Conservation (phyloP, 1,284 basidiomycete genomes). For the Ceratobasidium papillatum region DNA sequence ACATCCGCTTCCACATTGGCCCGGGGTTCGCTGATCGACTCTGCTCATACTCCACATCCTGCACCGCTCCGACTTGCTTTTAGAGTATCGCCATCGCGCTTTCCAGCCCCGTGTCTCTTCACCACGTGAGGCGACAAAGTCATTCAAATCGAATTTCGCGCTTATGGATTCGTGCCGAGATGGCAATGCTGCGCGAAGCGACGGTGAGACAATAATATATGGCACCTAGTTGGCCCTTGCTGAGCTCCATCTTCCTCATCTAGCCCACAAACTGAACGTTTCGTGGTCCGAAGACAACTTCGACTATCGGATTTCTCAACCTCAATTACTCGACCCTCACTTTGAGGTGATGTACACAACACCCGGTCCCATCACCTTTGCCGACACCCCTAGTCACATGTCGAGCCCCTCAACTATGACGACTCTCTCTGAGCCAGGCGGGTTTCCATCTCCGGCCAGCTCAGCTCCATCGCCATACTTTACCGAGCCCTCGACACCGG, state of each 20-base stretch:
- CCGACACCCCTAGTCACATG: not conserved
- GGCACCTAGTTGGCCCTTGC: not conserved
- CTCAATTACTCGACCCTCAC: not conserved
- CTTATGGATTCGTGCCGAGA: not conserved
- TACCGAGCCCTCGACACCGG: slow-evolving; percentile 15
- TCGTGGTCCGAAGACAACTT: not conserved
- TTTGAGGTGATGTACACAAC: slow-evolving; percentile 11
- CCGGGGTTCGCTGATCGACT: not conserved
- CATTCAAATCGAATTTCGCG: not conserved
- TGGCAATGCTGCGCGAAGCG: not conserved
- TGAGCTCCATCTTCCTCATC: not conserved
- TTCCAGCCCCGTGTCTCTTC: not conserved
- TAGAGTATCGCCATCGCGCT: not conserved
- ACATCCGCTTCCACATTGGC: not conserved
- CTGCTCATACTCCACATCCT: not conserved
- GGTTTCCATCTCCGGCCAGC: slow-evolving; percentile 3
- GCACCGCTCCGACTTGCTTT: not conserved
- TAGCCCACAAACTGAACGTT: not conserved
- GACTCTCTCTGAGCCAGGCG: not conserved
- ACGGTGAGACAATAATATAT: not conserved
- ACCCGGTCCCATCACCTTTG: not conserved
- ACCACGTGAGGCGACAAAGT: not conserved
- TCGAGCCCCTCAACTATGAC: slow-evolving; percentile 10
- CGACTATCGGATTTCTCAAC: not conserved
- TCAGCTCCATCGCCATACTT: slow-evolving; percentile 19